A percentile compares a stretch with the other conserved stretches of the same genome.
Conservation (phyloP, 768 basidiomycete genomes). For the Collybia nuda region DNA sequence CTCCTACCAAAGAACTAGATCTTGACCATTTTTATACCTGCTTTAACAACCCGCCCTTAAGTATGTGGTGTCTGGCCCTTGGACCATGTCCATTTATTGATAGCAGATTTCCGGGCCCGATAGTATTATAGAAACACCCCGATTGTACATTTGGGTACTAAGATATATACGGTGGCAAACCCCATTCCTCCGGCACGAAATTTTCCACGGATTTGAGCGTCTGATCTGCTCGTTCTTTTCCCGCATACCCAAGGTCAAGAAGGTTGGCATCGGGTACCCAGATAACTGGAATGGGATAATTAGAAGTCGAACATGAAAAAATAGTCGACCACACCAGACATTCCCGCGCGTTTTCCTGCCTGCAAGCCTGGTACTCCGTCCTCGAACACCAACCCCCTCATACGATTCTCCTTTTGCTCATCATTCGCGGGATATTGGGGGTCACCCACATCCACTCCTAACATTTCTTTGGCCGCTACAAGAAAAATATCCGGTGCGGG, state of each 20-base stretch:
- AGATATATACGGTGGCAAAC: slow-evolving; percentile 64
- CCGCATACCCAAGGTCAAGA: slow-evolving; percentile 45
- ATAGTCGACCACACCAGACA: slow-evolving; percentile 62
- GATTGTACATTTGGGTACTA: not conserved
- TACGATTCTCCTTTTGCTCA: slow-evolving; percentile 45
- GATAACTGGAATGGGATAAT: slow-evolving; percentile 53
- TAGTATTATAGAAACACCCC: too few relatives aligned
- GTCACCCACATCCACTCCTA: slow-evolving; percentile 58
- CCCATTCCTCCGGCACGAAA: slow-evolving; percentile 84
- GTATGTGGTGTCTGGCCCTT: too few relatives aligned
- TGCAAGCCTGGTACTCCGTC: slow-evolving; percentile 77
- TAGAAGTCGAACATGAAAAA: slow-evolving; percentile 2
- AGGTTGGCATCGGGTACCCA: slow-evolving; percentile 85
- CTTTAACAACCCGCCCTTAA: too few relatives aligned
- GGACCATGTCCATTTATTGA: too few relatives aligned
- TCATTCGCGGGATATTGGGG: slow-evolving; percentile 30
- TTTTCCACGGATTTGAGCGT: slow-evolving; percentile 62
- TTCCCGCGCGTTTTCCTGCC: slow-evolving; percentile 81
- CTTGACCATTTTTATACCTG: not conserved
- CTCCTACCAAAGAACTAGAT: not conserved
- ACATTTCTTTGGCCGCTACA: slow-evolving; percentile 59
- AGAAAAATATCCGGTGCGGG: slow-evolving; percentile 84
- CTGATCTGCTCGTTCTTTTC: slow-evolving; percentile 56
- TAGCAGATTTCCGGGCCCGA: too few relatives aligned
- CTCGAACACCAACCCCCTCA: slow-evolving; percentile 77